phyloP scores from a whole-genome alignment of 2,329 filamentous ascomycete genomes.

The Cladosporium sp. region DNA sequence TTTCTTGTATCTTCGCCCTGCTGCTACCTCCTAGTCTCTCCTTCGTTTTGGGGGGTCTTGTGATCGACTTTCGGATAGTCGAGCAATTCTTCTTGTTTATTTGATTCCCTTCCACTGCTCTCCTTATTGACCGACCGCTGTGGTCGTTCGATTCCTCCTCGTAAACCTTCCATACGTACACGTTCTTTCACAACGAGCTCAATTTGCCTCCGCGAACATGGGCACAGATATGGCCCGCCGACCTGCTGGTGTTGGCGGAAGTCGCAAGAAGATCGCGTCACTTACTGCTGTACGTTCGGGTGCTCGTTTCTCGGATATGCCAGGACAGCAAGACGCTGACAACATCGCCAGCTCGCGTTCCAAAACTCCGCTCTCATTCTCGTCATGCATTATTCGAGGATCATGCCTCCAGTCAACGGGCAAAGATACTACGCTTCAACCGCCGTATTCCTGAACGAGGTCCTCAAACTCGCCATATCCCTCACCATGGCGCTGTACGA shows the following conservation, averaged over 20 bases:
- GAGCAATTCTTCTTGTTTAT: too few species aligned
- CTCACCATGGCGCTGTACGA: slow-evolving; percentile 85
- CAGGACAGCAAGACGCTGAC: neutral
- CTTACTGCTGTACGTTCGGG: slow-evolving; percentile 4
- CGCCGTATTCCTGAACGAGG: slow-evolving; percentile 87
- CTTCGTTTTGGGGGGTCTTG: too few species aligned
- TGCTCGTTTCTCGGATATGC: neutral
- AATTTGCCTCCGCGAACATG: neutral
- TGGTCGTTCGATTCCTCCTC: too few species aligned
- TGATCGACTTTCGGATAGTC: too few species aligned
- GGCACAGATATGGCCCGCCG: slow-evolving; percentile 8
- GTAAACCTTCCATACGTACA: too few species aligned
- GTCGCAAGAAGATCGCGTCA: slow-evolving; percentile 7
- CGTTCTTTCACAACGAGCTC: too few species aligned
- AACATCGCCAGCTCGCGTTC: slow-evolving; percentile 59
- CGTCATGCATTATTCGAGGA: slow-evolving; percentile 88
- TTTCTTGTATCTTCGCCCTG: neutral
- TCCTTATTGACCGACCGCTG: too few species aligned
- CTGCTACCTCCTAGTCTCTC: too few species aligned
- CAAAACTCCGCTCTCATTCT: slow-evolving; percentile 77
- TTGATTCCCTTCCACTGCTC: too few species aligned
- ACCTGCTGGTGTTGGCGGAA: neutral
- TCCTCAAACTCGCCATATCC: slow-evolving; percentile 83
- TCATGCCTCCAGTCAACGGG: slow-evolving; percentile 79
- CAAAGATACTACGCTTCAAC: slow-evolving; percentile 92